Percentiles rank a stretch among this genome's conserved stretches.
Evolutionary conservation across 208 protist genomes (phyloP).

Genomic region (Lotmaria passim): DNA sequence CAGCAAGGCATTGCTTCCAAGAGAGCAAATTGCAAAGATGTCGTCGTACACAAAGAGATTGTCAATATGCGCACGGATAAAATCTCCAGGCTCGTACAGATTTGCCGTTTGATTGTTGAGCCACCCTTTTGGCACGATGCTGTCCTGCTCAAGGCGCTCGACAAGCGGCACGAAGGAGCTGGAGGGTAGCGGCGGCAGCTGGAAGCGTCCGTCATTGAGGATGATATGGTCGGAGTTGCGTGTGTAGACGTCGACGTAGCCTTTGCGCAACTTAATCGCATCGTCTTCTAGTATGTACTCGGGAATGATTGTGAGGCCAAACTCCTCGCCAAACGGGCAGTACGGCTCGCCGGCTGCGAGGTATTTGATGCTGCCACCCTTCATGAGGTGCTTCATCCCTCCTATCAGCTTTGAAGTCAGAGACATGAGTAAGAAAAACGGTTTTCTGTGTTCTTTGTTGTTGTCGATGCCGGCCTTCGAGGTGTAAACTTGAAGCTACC

Average conservation of each 20-base stretch:
- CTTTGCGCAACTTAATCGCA: conserved; percentile 59
- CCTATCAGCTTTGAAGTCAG: conserved; percentile 37
- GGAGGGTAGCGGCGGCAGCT: conserved; percentile 78
- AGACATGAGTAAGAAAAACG: conserved; percentile 25
- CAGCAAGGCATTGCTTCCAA: conserved; percentile 80
- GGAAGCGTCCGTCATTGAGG: conserved; percentile 87
- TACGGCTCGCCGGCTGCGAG: conserved; percentile 77
- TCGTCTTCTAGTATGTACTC: conserved; percentile 82
- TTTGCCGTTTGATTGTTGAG: conserved; percentile 92
- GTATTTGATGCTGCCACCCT: conserved; percentile 77
- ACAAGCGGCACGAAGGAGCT: conserved; percentile 72
- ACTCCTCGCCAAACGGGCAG: conserved; percentile 85
- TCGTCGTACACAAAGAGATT: conserved; percentile 93
- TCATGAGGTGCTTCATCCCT: conserved; percentile 60
- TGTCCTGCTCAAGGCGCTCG: conserved; percentile 82
- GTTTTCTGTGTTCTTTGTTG: not conserved
- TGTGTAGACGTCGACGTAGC: conserved; percentile 88
- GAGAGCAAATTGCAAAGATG: conserved; percentile 84
- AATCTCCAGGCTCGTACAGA: conserved; percentile 89
- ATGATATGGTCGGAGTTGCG: conserved; percentile 75
- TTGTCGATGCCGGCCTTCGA: too few species aligned
- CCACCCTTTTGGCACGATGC: conserved; percentile 73
- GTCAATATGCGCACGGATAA: conserved; percentile 90
- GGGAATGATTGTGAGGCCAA: conserved; percentile 84
- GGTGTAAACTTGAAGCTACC: too few species aligned